Conservation (phyloP, 202 grass and related monocot genomes). For the Schoenoplectus tabernaemontani region DNA sequence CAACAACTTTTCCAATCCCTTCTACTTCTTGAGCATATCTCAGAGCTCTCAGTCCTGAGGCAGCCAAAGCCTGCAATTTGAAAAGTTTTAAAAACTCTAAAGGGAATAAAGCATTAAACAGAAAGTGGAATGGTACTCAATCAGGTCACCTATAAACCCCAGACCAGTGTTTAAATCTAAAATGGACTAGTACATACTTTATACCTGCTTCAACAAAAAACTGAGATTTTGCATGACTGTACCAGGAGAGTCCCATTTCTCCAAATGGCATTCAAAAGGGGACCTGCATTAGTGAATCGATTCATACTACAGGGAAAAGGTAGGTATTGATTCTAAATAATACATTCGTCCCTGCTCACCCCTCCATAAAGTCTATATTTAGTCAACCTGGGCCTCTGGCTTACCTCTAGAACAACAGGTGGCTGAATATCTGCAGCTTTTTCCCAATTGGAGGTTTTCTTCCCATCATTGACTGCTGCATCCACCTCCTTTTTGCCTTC, state of each 20-base stretch:
- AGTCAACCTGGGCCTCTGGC: background rate
- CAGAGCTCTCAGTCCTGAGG: conserved; percentile 81
- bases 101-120: conserved; percentile 8
- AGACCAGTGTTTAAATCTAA: background rate
- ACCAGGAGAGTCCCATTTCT: background rate
- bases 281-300: background rate
- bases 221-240: background rate
- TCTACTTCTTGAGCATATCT: conserved; percentile 77
- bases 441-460: conserved; percentile 44
- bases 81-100: conserved; percentile 23
- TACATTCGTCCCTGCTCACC: background rate
- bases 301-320: background rate
- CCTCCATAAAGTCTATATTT: background rate
- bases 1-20: conserved; percentile 67
- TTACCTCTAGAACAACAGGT: conserved; percentile 86
- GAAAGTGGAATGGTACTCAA: background rate
- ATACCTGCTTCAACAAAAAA: background rate
- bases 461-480: conserved; percentile 31
- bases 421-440: conserved; percentile 48
- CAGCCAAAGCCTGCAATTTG: conserved; percentile 74
- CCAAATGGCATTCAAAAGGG: background rate
- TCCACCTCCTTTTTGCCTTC: conserved; percentile 31
- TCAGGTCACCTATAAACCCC: background rate
- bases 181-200: background rate
- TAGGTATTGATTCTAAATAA: background rate